These are phyloP conservation scores for Pelargonium citronellum DNA, from an alignment of 441 rosid species.

Conservation along the genomic window DNA sequence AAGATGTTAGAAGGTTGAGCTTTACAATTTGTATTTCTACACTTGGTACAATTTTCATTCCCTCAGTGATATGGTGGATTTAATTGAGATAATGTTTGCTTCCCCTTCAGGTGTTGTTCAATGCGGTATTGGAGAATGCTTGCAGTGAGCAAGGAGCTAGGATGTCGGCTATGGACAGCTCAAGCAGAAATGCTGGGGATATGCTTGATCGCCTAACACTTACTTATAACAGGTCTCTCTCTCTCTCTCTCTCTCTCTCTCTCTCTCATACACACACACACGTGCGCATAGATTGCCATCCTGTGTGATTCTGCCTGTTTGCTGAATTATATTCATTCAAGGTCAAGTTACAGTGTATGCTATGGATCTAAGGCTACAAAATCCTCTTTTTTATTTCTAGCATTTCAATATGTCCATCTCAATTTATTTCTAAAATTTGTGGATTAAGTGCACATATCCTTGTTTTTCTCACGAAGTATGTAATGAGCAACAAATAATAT, in stretches of 20 bases:
- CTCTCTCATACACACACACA: too few relatives aligned
- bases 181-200: conserved; percentile 96
- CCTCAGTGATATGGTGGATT: neutral
- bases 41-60: too few relatives aligned
- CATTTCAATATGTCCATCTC: too few relatives aligned
- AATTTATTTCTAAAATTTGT: too few relatives aligned
- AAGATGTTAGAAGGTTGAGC: neutral
- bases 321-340: too few relatives aligned
- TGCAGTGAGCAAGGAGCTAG: conserved; percentile 96
- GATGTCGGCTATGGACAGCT: conserved; percentile 98
- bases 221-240: conserved; percentile 68
- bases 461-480: neutral
- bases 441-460: too few relatives aligned
- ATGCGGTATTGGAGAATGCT: conserved; percentile 82
- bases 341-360: too few relatives aligned
- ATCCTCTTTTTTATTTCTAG: too few relatives aligned
- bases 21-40: neutral
- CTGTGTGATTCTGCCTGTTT: too few relatives aligned
- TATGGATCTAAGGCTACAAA: too few relatives aligned
- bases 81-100: neutral
- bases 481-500: neutral
- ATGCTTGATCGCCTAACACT: conserved; percentile 94
- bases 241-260: conserved; percentile 6
- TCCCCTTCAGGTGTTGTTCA: conserved; percentile 60
- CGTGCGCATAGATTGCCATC: too few relatives aligned